phyloP scores from a whole-genome alignment of 2,329 filamentous ascomycete genomes.

The Aspergillus neotritici region DNA sequence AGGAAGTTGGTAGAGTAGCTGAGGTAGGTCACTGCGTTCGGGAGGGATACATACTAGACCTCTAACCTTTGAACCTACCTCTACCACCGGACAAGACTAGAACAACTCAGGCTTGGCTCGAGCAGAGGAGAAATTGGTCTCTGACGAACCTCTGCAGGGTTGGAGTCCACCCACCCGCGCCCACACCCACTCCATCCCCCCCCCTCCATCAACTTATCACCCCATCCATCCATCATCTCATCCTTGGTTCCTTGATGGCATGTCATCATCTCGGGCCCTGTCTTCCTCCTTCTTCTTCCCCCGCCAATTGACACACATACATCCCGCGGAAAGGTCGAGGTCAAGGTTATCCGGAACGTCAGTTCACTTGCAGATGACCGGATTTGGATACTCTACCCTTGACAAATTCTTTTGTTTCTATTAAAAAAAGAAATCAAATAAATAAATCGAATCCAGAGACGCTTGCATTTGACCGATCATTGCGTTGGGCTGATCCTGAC shows the following conservation, averaged over 20 bases:
- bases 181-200: conserved; percentile 9
- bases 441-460: neutral
- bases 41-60: no score
- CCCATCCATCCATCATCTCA: conserved; percentile 4
- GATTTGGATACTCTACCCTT: no score
- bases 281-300: neutral
- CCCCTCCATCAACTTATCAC: conserved; percentile 9
- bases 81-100: no score
- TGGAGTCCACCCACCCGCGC: neutral
- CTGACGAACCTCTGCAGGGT: no score
- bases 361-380: no score
- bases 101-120: no score
- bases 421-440: neutral
- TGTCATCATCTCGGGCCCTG: neutral
- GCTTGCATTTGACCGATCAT: conserved; percentile 8
- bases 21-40: no score
- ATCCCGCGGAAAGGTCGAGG: no score
- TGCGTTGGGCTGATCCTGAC: neutral
- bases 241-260: neutral
- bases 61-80: no score
- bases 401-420: neutral
- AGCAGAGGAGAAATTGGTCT: no score
- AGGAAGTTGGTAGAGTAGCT: no score
- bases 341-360: no score
- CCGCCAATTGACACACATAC: neutral